Evolutionary conservation across 306 rosid species (phyloP).

Genomic region (Vicia faba): DNA sequence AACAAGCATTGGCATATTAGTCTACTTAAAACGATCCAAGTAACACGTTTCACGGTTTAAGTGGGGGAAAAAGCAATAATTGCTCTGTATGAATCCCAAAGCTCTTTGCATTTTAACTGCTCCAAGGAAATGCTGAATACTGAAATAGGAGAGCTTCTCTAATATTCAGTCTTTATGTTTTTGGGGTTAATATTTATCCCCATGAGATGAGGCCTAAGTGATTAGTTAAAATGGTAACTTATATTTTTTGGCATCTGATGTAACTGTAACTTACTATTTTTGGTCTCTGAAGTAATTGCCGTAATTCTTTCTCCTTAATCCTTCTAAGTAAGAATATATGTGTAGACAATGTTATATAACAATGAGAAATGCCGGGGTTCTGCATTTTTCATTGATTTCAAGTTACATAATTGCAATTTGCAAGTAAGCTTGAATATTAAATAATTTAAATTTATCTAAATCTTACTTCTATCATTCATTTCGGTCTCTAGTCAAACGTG

Average conservation of each 20-base stretch:
- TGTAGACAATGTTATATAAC: constrained; percentile 26
- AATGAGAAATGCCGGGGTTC: constrained; percentile 6
- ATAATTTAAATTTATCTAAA: too few species aligned
- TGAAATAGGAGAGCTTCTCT: constrained; percentile 30
- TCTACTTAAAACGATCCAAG: constrained; percentile 72
- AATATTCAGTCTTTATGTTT: constrained; percentile 15
- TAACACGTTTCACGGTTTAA: constrained; percentile 33
- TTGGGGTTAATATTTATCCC: constrained; percentile 15
- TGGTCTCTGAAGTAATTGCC: constrained; percentile 31
- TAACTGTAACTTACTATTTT: background rate
- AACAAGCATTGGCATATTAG: constrained; percentile 59
- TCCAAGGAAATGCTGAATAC: constrained; percentile 30
- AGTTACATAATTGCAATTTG: background rate
- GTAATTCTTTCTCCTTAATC: constrained; percentile 29
- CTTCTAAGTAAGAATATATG: constrained; percentile 25
- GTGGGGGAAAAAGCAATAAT: background rate
- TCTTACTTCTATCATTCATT: too few species aligned
- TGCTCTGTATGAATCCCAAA: constrained; percentile 23
- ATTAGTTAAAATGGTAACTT: constrained; percentile 26
- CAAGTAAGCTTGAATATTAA: background rate
- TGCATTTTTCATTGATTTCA: background rate
- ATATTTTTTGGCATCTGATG: constrained; percentile 26
- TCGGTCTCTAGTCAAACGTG: too few species aligned
- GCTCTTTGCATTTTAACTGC: constrained; percentile 27
- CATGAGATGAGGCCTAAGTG: constrained; percentile 8